A percentile compares a stretch with the other conserved stretches of the same genome.
Conservation (phyloP, 129 eudicot species). For the Chrysanthemum makinoi region DNA sequence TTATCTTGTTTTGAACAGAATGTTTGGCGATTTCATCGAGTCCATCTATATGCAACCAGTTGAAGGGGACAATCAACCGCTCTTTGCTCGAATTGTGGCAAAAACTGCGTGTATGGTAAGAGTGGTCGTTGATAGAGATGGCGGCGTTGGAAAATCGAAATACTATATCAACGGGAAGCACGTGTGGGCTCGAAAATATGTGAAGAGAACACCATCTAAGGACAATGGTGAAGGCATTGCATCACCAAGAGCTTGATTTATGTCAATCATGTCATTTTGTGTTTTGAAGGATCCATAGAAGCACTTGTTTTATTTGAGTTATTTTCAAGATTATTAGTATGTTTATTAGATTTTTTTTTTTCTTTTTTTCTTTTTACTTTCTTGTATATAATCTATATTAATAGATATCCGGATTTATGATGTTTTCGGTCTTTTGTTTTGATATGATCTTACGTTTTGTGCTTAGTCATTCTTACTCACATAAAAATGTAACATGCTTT, state of each 20-base stretch:
- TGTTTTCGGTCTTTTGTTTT: too few species aligned
- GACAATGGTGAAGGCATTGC: not conserved
- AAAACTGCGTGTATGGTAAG: slow-evolving; percentile 6
- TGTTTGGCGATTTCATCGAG: slow-evolving; percentile 39
- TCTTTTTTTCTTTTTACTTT: too few species aligned
- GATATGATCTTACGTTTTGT: too few species aligned
- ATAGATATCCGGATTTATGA: too few species aligned
- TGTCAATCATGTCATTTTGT: too few species aligned
- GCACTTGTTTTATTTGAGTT: not conserved
- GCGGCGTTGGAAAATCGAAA: slow-evolving; percentile 21
- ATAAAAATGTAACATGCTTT: too few species aligned
- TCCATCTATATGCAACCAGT: slow-evolving; percentile 30
- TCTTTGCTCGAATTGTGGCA: slow-evolving; percentile 47
- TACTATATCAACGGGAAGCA: slow-evolving; percentile 31
- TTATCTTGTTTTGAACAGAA: slow-evolving; percentile 12
- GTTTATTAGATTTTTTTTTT: too few species aligned
- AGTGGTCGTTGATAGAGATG: slow-evolving; percentile 23
- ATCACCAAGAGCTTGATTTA: not conserved
- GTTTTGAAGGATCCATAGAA: not conserved
- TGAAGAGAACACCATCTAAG: slow-evolving; percentile 15
- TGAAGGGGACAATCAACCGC: slow-evolving; percentile 21
- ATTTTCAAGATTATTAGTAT: too few species aligned
- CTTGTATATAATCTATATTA: too few species aligned
- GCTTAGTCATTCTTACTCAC: too few species aligned
- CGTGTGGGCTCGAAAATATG: slow-evolving; percentile 27